Evolutionary conservation across 176 grass and related monocot genomes (phyloP), one percentile per base, ranked within the genome.

Genomic region (Oryza australiensis): DNA sequence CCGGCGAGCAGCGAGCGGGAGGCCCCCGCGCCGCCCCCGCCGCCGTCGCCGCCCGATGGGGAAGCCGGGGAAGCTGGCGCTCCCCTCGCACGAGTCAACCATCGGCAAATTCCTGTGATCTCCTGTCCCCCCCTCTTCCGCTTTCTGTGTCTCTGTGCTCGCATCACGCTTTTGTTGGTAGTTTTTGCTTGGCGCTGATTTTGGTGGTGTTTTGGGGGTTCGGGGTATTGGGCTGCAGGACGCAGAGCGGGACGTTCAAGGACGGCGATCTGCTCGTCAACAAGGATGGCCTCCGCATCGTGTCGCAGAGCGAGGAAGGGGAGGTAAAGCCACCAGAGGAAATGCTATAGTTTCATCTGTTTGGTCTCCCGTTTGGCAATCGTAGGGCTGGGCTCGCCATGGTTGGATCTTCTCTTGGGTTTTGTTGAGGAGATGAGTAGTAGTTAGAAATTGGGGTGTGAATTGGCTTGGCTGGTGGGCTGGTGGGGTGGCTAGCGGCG

Each of bases 231-330:
- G 15, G 23, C 32, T 43, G 15, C 57, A 99, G 97, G 83, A 99
- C 97, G 79, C 87, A 94, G 46, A 99, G 97, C 86, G 97, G 97
- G 30, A 99, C 97, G 48, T 99, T 99, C 77, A 99, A 81, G 88
- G 93, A 95, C 74, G 97, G 97, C 26, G 97, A 99, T 64, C 84
- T 99, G 83, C 93, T 90, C 70, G 97, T 99, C 72, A 99, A 96
- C 80, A 95, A 95, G 91, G 91, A 99, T 27, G 97, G 97, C 16
- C 93, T 99, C 37, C 91, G 97, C 75, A 95, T 99, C 81, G 87
- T 99, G 64, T 87, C 97, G 26, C 88, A 85, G 38, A 88, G 75
- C 66, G 91, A 95, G 84, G 93, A 87, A 79, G 93, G 62, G 62
- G 91, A 88, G 90, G 95, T 97, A 94, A 89, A 29, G 51, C 7